phyloP scores from a whole-genome alignment of 2,329 filamentous ascomycete genomes.

The Xylaria sp. region DNA sequence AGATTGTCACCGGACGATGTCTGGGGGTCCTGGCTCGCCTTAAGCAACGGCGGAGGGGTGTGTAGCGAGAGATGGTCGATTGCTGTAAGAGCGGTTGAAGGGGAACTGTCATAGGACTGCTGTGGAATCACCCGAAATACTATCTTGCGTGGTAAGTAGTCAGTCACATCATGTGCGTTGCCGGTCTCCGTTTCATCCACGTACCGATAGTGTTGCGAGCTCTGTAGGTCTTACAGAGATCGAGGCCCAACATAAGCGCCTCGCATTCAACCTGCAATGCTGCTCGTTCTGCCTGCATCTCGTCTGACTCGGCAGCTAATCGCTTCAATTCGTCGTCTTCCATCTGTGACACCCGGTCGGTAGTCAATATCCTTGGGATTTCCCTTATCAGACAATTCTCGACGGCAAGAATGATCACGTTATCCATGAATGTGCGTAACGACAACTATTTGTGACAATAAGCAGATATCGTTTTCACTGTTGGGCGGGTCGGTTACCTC shows the following conservation, averaged over 20 bases:
- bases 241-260: slow-evolving; percentile 21
- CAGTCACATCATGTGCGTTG: background rate
- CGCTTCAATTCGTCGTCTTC: slow-evolving; percentile 21
- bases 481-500: slow-evolving; percentile 29
- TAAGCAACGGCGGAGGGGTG: background rate
- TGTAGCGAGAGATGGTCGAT: background rate
- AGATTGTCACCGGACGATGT: background rate
- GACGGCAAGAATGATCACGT: slow-evolving; percentile 33
- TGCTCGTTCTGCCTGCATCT: slow-evolving; percentile 22
- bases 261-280: slow-evolving; percentile 19
- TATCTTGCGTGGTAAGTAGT: background rate
- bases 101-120: background rate
- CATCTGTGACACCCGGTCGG: slow-evolving; percentile 32
- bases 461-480: background rate
- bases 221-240: slow-evolving; percentile 24
- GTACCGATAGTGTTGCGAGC: slow-evolving; percentile 10
- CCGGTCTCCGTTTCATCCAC: background rate
- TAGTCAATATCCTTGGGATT: slow-evolving; percentile 32
- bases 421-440: slow-evolving; percentile 33
- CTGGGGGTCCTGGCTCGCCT: background rate
- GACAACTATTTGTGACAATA: slow-evolving; percentile 22
- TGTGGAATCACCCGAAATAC: background rate
- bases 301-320: slow-evolving; percentile 27
- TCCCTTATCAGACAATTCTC: slow-evolving; percentile 36
- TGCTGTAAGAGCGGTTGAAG: background rate